Conservation (phyloP, 106 monocot species). For the Posidonia australis region DNA sequence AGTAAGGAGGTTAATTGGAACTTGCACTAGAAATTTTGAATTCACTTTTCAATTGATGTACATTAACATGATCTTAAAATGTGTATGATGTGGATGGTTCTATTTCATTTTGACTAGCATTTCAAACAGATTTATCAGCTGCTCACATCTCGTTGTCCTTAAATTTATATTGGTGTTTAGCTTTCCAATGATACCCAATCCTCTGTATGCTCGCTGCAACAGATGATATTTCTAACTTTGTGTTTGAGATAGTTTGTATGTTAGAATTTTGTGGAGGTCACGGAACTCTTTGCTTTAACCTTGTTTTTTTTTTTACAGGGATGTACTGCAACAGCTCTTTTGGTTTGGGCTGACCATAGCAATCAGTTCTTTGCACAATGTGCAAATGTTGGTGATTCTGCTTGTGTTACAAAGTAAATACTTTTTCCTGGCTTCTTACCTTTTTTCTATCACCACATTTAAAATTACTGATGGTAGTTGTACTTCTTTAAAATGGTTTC, state of each 20-base stretch:
- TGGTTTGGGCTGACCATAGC: constrained; percentile 69
- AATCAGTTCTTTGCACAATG: constrained; percentile 75
- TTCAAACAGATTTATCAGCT: not conserved
- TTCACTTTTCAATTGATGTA: no score
- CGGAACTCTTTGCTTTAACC: not conserved
- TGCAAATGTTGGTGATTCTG: constrained; percentile 98
- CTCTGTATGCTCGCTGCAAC: no score
- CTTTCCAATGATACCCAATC: not conserved
- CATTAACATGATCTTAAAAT: no score
- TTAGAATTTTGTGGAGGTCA: not conserved
- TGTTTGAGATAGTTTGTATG: no score
- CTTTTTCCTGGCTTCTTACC: not conserved
- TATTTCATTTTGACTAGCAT: not conserved
- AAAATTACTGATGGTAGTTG: not conserved
- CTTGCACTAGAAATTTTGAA: no score
- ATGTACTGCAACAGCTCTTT: constrained; percentile 81
- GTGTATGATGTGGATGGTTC: not conserved
- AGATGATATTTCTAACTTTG: no score
- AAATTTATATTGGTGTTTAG: not conserved
- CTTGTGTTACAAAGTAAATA: constrained; percentile 71
- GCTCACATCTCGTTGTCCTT: not conserved
- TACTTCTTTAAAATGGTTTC: not conserved
- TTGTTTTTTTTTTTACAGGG: constrained; percentile 43
- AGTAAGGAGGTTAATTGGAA: no score
- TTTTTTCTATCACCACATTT: not conserved